Base-by-base conservation (phyloP, 768 basidiomycete species). In the Mycena haematopus region DNA sequence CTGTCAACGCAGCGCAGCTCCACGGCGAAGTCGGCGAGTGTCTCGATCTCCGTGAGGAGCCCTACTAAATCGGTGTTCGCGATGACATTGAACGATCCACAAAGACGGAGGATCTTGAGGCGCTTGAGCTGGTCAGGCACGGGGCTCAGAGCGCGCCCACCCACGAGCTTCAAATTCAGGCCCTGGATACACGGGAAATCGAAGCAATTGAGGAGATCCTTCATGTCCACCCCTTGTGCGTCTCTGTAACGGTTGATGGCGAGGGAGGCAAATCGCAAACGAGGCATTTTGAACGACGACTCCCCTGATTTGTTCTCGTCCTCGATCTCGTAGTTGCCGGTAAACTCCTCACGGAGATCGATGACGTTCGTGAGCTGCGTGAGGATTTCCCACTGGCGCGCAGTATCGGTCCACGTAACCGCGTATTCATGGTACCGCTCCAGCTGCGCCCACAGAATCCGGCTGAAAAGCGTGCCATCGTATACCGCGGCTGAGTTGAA, bases 91-190 rank as follows among this genome's bases (percentile, higher is more conserved):
- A 47, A 11, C 46, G 17, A 22, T 6, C 52, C 46, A n/a, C 52
- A 61, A 6, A 61, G 60, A 2, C 52, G 46, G 6, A 61, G 35
- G 46, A 49, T 47, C 36, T 38, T 61, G 6, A 61, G 46, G 19
- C 24, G 7, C 46, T 60, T 52, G 45, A 60, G 35, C 42, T 53
- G 52, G 9, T 17, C 25, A 2, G 52, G 59, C 31, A 60, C 19
- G 24, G 58, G 50, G 6, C 14, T 24, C 29, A 52, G n/a, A 19
- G 44, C 21, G 27, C 38, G 33, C 33, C 10, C 25, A 13, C 11
- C 15, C 27, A 10, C 29, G 2, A 60, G 14, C 21, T 45, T 25
- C 24, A 60, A 8, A 24, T 33, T 44, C 3, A 60, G 52, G 19
- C 44, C 52, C 21, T 61, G 25, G 24, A 61, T 36, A 8, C 10